A percentile compares a stretch with the other conserved stretches of the same genome.
Evolutionary conservation across 2,329 filamentous ascomycete genomes (phyloP).

Genomic region (Apiospora hydei): DNA sequence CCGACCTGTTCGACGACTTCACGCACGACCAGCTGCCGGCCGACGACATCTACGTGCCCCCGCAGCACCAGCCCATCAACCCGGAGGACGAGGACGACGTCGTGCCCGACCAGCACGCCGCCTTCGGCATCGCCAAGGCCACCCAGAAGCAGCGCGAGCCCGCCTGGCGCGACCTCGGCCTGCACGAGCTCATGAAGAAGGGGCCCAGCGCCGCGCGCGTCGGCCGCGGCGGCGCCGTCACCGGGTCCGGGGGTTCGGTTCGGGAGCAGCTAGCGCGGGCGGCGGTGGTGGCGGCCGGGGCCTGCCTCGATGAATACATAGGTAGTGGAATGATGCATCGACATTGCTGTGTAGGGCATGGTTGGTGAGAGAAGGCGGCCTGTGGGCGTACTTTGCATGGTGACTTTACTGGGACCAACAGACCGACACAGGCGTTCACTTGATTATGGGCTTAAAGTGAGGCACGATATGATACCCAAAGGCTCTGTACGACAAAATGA

Average conservation of each 20-base stretch:
- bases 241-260: neutral
- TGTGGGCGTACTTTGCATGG: too few relatives aligned
- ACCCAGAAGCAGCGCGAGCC: slow-evolving; percentile 75
- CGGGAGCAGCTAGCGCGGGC: neutral
- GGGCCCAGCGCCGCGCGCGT: slow-evolving; percentile 52
- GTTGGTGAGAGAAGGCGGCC: neutral
- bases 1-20: slow-evolving; percentile 81
- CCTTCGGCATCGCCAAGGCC: slow-evolving; percentile 84
- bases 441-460: neutral
- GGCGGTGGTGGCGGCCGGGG: slow-evolving; percentile 36
- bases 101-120: slow-evolving; percentile 86
- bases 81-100: slow-evolving; percentile 90
- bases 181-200: slow-evolving; percentile 73
- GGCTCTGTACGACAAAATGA: neutral
- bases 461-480: slow-evolving; percentile 13
- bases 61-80: slow-evolving; percentile 81
- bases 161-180: slow-evolving; percentile 80
- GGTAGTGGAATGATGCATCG: neutral
- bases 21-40: slow-evolving; percentile 73
- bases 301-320: slow-evolving; percentile 44
- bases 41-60: slow-evolving; percentile 84
- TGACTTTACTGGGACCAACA: neutral
- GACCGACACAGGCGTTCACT: neutral
- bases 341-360: neutral
- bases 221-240: neutral